Evolutionary conservation across 257 asterid species (phyloP).

Genomic region (Przewalskia tangutica): DNA sequence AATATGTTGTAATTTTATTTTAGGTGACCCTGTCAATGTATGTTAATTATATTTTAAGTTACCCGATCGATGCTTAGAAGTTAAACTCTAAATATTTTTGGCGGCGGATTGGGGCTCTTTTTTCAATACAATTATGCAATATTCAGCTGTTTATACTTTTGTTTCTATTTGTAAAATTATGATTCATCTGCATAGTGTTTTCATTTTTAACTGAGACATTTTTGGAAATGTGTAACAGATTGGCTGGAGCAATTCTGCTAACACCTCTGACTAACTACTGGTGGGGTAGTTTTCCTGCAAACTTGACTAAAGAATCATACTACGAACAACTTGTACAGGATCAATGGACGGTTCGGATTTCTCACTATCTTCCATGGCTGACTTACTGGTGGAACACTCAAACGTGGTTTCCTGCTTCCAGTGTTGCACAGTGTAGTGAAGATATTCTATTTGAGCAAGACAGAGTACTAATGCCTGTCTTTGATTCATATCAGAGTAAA

Average conservation of each 20-base stretch:
- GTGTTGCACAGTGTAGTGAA: constrained; percentile 25
- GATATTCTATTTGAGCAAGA: constrained; percentile 40
- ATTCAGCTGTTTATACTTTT: background rate
- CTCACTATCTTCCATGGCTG: constrained; percentile 76
- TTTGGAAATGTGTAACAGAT: constrained; percentile 34
- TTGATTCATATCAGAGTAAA: background rate
- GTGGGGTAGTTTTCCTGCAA: constrained; percentile 80
- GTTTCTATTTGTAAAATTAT: background rate
- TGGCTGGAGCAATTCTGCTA: constrained; percentile 73
- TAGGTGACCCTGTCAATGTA: background rate
- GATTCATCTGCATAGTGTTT: background rate
- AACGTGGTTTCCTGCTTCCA: constrained; percentile 40
- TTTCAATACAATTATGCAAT: no score
- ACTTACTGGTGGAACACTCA: constrained; percentile 95
- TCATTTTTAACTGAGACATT: background rate
- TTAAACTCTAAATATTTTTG: no score
- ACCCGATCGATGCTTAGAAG: background rate
- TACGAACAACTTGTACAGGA: constrained; percentile 38
- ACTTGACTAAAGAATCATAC: constrained; percentile 47
- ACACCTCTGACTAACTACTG: constrained; percentile 72
- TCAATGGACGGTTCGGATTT: constrained; percentile 75
- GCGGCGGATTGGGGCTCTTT: no score
- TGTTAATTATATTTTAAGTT: background rate
- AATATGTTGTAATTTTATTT: no score
- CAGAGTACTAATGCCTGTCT: constrained; percentile 30